Percentiles rank a stretch among this genome's conserved stretches.
These are phyloP conservation scores for Periconia macrospinosa DNA, from an alignment of 2,329 filamentous ascomycete genomes.

Conservation along the genomic window DNA sequence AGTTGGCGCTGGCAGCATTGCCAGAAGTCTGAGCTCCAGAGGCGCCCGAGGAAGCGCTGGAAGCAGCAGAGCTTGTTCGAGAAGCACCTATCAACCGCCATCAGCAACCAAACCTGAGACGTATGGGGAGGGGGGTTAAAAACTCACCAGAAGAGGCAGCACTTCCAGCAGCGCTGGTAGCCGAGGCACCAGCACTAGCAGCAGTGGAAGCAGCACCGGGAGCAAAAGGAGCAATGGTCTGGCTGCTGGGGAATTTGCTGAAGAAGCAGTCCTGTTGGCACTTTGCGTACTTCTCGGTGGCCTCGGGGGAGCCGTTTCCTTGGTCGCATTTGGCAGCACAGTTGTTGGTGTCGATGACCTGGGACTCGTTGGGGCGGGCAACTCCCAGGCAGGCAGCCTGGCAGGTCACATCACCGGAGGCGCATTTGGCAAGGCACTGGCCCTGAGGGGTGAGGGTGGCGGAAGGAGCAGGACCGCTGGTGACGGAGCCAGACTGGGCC, in stretches of 20 bases:
- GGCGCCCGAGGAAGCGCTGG: constrained; percentile 15
- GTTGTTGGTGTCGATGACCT: constrained; percentile 54
- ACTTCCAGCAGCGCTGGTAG: constrained; percentile 8
- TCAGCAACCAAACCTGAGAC: neutral
- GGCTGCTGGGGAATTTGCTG: constrained; percentile 50
- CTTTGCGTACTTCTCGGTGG: constrained; percentile 49
- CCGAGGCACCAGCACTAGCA: constrained; percentile 14
- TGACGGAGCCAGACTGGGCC: constrained; percentile 32
- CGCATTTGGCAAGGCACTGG: constrained; percentile 44
- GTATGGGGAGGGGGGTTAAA: neutral
- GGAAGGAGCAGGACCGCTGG: constrained; percentile 38
- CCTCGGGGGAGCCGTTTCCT: constrained; percentile 52
- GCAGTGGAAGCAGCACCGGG: constrained; percentile 22
- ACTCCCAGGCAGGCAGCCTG: constrained; percentile 54
- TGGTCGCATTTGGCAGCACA: constrained; percentile 58
- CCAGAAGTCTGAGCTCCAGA: constrained; percentile 20
- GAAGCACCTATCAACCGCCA: constrained; percentile 8
- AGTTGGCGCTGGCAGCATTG: constrained; percentile 33
- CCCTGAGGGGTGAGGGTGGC: constrained; percentile 31
- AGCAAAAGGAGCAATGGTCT: constrained; percentile 24
- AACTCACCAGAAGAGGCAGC: constrained; percentile 7
- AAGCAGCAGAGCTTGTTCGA: constrained; percentile 14
- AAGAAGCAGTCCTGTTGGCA: constrained; percentile 56
- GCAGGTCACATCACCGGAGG: constrained; percentile 52
- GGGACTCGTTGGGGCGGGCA: constrained; percentile 54